These are phyloP conservation scores for Flaveria brownii DNA, from an alignment of 129 eudicot genomes.

Conservation along the genomic window DNA sequence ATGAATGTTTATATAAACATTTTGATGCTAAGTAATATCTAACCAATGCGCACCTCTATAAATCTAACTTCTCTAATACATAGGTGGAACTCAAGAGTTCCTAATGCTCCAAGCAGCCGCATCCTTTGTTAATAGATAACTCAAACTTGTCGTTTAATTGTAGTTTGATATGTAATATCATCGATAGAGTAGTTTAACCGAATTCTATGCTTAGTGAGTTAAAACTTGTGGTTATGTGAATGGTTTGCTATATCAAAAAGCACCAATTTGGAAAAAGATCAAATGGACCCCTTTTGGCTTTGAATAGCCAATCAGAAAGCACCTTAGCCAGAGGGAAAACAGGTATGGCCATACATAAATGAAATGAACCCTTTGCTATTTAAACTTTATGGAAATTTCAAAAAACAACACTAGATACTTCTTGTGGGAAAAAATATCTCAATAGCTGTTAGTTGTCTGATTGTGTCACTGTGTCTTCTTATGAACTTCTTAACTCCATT, in stretches of 20 bases:
- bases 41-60: no score
- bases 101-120: no score
- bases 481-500: conserved; percentile 19
- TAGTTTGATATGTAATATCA: not conserved
- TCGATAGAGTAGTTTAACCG: not conserved
- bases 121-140: no score
- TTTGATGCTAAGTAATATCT: no score
- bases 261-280: conserved; percentile 13
- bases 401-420: conserved; percentile 1
- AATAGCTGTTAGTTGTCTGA: conserved; percentile 25
- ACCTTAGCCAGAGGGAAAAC: conserved; percentile 33
- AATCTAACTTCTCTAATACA: no score
- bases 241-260: not conserved
- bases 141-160: not conserved
- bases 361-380: not conserved
- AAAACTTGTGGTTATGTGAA: not conserved
- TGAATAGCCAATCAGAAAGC: conserved; percentile 30
- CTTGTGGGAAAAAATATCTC: conserved; percentile 1
- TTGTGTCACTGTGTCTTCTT: conserved; percentile 28
- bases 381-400: conserved; percentile 2
- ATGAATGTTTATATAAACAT: no score
- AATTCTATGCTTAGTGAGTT: not conserved
- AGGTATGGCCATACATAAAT: conserved; percentile 27
- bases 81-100: no score
- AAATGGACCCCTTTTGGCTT: conserved; percentile 16